Percentiles rank a stretch among this genome's conserved stretches.
These are phyloP conservation scores for Musa troglodytarum DNA, from an alignment of 176 grass and related monocot species.

Conservation along the genomic window DNA sequence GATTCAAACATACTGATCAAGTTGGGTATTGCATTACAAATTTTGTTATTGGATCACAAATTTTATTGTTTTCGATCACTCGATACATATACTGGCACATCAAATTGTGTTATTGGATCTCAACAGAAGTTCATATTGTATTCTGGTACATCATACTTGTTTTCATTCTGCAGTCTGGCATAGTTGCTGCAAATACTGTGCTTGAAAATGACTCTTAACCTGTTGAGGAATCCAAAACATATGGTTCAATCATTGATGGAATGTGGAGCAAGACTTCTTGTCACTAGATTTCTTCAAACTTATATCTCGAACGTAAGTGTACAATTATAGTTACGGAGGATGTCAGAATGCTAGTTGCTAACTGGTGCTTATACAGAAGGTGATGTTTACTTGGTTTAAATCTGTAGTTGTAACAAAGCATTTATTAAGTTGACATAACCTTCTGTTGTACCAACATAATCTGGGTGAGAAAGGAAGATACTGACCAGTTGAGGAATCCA, in stretches of 20 bases:
- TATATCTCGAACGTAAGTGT: constrained; percentile 56
- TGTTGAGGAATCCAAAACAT: constrained; percentile 58
- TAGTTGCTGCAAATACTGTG: constrained; percentile 43
- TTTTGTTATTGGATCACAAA: too few species aligned
- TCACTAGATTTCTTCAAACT: constrained; percentile 61
- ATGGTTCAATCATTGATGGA: constrained; percentile 65
- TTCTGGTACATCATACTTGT: not conserved
- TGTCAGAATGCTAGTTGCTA: not conserved
- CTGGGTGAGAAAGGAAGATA: too few species aligned
- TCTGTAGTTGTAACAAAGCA: not conserved
- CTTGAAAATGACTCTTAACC: constrained; percentile 24
- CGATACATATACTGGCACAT: too few species aligned
- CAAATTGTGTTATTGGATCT: too few species aligned
- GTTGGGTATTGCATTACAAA: too few species aligned
- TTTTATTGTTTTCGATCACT: too few species aligned
- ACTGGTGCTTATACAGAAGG: not conserved
- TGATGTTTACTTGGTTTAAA: not conserved
- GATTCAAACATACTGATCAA: too few species aligned
- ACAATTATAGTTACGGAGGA: not conserved
- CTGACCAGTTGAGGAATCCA: too few species aligned
- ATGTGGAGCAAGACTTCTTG: constrained; percentile 56
- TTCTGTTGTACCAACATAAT: not conserved
- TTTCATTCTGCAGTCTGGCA: constrained; percentile 41
- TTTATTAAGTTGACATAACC: not conserved
- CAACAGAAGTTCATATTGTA: not conserved